Percentiles rank a stretch among this genome's conserved stretches.
Conservation (phyloP, 2,329 filamentous ascomycete species). For the Fusarium siculi region DNA sequence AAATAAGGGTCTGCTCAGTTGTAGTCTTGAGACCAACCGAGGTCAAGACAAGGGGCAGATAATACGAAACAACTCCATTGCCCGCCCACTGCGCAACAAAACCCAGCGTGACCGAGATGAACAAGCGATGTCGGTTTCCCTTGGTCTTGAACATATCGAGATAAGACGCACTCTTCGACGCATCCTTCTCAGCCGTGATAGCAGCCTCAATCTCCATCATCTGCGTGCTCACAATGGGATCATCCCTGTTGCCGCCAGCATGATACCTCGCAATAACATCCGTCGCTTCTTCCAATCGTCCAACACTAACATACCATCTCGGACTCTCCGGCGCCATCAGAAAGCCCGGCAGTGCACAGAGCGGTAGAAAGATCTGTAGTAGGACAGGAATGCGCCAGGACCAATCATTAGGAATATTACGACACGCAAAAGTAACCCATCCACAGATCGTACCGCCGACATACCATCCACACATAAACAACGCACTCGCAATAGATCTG, state of each 20-base stretch:
- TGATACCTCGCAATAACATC: not conserved
- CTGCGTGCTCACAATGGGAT: not conserved
- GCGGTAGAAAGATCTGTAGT: not conserved
- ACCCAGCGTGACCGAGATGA: not conserved
- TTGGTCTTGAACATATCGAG: slow-evolving; percentile 4
- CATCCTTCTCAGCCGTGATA: not conserved
- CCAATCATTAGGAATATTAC: not conserved
- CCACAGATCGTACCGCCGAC: slow-evolving; percentile 1
- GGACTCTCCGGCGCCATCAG: not conserved
- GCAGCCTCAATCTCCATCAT: slow-evolving; percentile 1
- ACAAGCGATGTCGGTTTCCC: not conserved
- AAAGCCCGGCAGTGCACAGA: not conserved
- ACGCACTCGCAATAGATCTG: not conserved
- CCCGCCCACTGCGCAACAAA: slow-evolving; percentile 4
- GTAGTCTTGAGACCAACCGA: not conserved
- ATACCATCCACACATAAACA: slow-evolving; percentile 3
- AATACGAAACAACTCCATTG: slow-evolving; percentile 12
- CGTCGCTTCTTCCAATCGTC: not conserved
- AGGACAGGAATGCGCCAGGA: not conserved
- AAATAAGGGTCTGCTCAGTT: not conserved
- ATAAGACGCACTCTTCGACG: not conserved
- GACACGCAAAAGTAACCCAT: slow-evolving; percentile 3
- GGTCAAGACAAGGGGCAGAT: not conserved
- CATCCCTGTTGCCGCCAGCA: not conserved
- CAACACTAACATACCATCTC: slow-evolving; percentile 4